Evolutionary conservation across 2,329 filamentous ascomycete genomes (phyloP), one percentile per base, ranked within the genome.

Genomic region (Chaetomiaceae sp.): DNA sequence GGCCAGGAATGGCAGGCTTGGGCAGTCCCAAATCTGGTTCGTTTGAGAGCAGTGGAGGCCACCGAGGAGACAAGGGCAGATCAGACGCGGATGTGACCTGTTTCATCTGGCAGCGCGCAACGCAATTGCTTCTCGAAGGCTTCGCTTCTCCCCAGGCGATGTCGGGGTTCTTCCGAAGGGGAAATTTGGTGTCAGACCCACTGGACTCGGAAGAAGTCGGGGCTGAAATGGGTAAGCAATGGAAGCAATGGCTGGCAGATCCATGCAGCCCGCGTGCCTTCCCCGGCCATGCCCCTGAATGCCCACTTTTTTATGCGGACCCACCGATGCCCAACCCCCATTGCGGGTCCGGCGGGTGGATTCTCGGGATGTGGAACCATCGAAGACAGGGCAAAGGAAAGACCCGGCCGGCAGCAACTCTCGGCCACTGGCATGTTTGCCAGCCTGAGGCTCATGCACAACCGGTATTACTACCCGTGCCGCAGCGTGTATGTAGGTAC

Each of bases 21-120:
- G 37, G 14, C 38, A 7, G 48, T n/a, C n/a, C n/a, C n/a, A n/a
- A n/a, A n/a, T 19, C 31, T 7, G 25, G 39, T 51, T 46, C 33
- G 59, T 60, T 58, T 57, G 59, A 58, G 55, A 54, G 31, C 29
- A 37, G 56, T 58, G 58, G 60, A 54, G 56, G 46, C 48, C 33
- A 49, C 46, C 54, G 43, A 45, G 14, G n/a, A 37, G 52, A 15
- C 52, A 47, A 51, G 51, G 50, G 46, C 53, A 59, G 46, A 56
- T 61, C 60, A 55, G 53, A 56, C 55, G 36, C 49, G 48, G 45
- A 42, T 47, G 45, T 53, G 53, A 51, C 53, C 47, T 58, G 57
- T 57, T 55, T 57, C 57, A 59, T 33, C 36, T 51, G 25, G 25
- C 25, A 31, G 27, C 8, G 25, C 6, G n/a, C 37, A 11, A 19